Evolutionary conservation across 768 basidiomycete genomes (phyloP), one percentile per base, ranked within the genome.

Genomic region (Rhodosporidiobolus sp.): DNA sequence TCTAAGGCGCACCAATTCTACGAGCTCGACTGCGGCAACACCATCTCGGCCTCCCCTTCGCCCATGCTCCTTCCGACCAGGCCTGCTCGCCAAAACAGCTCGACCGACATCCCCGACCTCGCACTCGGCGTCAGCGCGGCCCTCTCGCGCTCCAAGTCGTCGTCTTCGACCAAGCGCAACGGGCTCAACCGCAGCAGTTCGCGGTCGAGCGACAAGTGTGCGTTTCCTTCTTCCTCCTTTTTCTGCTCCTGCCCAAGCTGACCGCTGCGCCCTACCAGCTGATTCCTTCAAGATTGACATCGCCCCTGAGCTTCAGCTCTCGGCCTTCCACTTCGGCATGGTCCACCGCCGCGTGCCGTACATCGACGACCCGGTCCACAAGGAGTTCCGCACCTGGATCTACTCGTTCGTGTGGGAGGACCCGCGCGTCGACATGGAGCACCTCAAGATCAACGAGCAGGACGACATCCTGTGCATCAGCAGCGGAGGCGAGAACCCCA

Each of bases 401-500:
- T 71, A 43, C 38, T 43, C 48, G 17, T 55, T 71, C 52, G 79
- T 79, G 2, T 84, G 83, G 83, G 90, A 91, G 80, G 90, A 91
- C 78, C 90, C 90, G 0, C 84, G 85, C 11, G 88, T 86, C 72
- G 90, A 91, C 78, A 86, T 91, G 84, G 83, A 84, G 73, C 83
- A 86, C 76, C 82, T 91, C 10, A 78, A 86, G 24, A 80, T 91
- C 67, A 84, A 85, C 28, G 80, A 81, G 48, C 84, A 88, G 20
- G 90, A 91, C 80, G 84, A 86, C 1, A 84, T 91, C 78, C 83
- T 91, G 20, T 86, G 87, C 26, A 90, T 91, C 76, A 90, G 89
- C 2, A 87, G 86, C 62, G 90, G 89, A 5, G 90, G 90, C 0
- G 90, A 90, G 80, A 91, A 91, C 79, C 88, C 89, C 4, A 82